Evolutionary conservation across 1,284 basidiomycete genomes (phyloP).

Genomic region (Exobasidium rhododendri): DNA sequence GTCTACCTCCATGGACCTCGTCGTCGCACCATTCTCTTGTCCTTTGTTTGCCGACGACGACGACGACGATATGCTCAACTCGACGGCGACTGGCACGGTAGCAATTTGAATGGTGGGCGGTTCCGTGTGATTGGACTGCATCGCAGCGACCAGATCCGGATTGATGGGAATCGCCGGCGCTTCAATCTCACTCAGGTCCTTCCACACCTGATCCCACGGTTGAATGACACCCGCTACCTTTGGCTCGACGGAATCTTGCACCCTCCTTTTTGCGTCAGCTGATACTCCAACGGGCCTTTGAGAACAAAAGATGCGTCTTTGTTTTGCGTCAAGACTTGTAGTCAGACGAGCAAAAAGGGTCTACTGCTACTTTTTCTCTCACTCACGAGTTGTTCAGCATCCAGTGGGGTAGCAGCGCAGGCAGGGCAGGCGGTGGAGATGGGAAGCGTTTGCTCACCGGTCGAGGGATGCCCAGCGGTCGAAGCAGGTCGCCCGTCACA

Average conservation of each 20-base stretch:
- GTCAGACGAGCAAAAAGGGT: neutral
- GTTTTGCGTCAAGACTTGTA: neutral
- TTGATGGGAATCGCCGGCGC: neutral
- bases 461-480: neutral
- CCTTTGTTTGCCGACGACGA: too few species aligned
- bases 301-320: neutral
- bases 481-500: neutral
- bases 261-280: neutral
- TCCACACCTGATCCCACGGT: neutral
- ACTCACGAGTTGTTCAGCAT: neutral
- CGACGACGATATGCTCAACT: neutral
- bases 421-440: neutral
- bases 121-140: neutral
- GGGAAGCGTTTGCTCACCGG: neutral
- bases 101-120: neutral
- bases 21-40: neutral
- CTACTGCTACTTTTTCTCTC: neutral
- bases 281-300: neutral
- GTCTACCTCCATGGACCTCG: neutral
- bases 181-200: neutral
- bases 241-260: neutral
- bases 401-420: neutral
- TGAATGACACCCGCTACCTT: neutral
- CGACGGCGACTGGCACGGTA: neutral
- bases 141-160: neutral